Percentiles rank a stretch among this genome's conserved stretches.
phyloP scores from a whole-genome alignment of 2,329 filamentous ascomycete species.

The Cadophora sp. region DNA sequence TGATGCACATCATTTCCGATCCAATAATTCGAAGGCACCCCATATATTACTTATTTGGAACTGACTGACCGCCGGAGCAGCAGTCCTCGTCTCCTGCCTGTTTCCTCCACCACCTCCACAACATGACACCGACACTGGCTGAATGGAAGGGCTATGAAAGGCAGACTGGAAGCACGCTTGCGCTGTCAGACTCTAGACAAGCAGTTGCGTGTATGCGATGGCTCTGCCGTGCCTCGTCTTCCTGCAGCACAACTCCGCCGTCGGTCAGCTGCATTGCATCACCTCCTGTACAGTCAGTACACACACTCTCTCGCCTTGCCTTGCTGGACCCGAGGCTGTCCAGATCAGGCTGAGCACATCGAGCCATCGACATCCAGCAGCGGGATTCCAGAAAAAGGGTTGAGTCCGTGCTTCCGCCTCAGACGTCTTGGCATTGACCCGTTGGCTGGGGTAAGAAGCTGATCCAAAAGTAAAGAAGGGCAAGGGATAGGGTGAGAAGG shows the following conservation, averaged over 20 bases:
- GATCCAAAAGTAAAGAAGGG: not conserved
- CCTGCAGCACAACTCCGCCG: constrained; percentile 25
- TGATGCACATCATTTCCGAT: constrained; percentile 38
- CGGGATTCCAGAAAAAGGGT: constrained; percentile 32
- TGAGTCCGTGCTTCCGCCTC: constrained; percentile 34
- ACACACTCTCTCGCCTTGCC: not conserved
- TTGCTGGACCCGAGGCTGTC: constrained; percentile 13
- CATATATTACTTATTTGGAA: constrained; percentile 26
- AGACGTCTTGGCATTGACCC: constrained; percentile 21
- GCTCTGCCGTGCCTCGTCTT: constrained; percentile 17
- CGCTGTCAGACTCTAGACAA: constrained; percentile 10
- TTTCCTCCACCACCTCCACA: constrained; percentile 10
- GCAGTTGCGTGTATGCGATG: not conserved
- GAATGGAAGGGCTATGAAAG: constrained; percentile 6
- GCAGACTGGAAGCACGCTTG: not conserved
- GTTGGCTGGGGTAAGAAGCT: constrained; percentile 22
- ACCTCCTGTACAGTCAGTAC: not conserved
- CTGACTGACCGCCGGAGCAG: constrained; percentile 22
- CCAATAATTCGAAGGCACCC: constrained; percentile 25
- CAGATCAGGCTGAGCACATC: constrained; percentile 29
- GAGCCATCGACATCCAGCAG: not conserved
- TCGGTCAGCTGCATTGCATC: constrained; percentile 30
- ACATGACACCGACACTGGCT: constrained; percentile 18
- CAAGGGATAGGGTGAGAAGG: not conserved
- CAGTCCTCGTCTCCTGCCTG: constrained; percentile 7